Percentiles rank a stretch among this genome's conserved stretches.
These are phyloP conservation scores for Dianthus caryophyllus DNA, from an alignment of 148 eudicot genomes.

Conservation along the genomic window DNA sequence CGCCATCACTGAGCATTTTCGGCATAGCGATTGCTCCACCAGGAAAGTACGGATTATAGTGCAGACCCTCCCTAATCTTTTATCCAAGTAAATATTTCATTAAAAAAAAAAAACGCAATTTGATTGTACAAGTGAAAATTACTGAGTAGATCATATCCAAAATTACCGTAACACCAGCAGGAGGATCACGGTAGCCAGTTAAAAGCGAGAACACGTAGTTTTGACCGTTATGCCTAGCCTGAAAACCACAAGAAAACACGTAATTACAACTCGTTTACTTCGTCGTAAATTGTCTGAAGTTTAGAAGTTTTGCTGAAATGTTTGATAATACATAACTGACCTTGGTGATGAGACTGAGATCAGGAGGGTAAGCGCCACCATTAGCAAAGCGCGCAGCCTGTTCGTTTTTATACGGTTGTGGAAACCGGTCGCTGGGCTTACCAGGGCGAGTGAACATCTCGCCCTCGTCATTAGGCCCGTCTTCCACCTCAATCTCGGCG, in stretches of 20 bases:
- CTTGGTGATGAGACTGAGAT: conserved; percentile 78
- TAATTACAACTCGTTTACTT: too few relatives aligned
- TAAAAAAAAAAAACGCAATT: background rate
- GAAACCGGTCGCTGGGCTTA: conserved; percentile 62
- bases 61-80: conserved; percentile 76
- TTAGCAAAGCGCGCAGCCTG: conserved; percentile 83
- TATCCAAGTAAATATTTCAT: background rate
- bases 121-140: too few relatives aligned
- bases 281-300: too few relatives aligned
- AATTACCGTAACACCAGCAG: conserved; percentile 65
- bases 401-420: conserved; percentile 64
- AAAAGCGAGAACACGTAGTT: conserved; percentile 67
- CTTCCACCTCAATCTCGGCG: conserved; percentile 72
- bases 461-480: conserved; percentile 78
- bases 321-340: too few relatives aligned
- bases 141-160: background rate
- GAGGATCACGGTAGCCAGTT: conserved; percentile 75
- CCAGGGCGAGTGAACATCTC: conserved; percentile 80
- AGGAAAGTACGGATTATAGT: conserved; percentile 91
- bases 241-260: background rate
- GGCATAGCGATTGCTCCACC: conserved; percentile 98
- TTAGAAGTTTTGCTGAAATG: too few relatives aligned
- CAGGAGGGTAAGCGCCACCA: conserved; percentile 94
- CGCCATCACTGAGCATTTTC: conserved; percentile 84
- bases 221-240: conserved; percentile 81